Evolutionary conservation across 2,329 filamentous ascomycete species (phyloP), one percentile per base, ranked within the genome.

Genomic region (Epichloe sylvatica): DNA sequence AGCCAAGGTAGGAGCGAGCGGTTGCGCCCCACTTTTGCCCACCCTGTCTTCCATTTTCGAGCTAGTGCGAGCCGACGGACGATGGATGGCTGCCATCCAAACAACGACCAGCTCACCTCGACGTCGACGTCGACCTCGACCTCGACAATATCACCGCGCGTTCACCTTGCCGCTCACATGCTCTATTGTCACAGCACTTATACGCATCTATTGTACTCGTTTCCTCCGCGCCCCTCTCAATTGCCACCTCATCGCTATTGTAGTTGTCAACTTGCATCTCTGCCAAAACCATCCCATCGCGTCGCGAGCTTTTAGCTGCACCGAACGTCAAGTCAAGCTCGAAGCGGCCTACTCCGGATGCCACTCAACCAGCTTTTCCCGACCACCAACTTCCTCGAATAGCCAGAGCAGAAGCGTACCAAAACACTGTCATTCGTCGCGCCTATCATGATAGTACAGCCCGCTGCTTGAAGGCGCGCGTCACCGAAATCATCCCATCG

Each of bases 381-480:
- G n/a, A 23, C 11, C 30, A 37, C 12, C 34, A 38, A 42, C 12
- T 9, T 13, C 2, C n/a, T 21, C 34, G 3, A 8, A n/a, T 7
- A 4, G 15, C 4, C 25, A 38, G 15, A 9, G 19, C 15, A 37
- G 37, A 7, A 35, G 4, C 44, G 21, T 5, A 5, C 35, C 25
- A 13, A 42, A 33, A n/a, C 13, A 4, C 21, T 30, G 5, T 9
- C 12, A 33, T n/a, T 4, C 19, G 8, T n/a, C 45, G 44, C 49
- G 45, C 41, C 46, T 36, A 49, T 45, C 37, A 49, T 51, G 50
- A 45, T 19, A 45, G 33, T 21, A 42, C 46, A 30, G 38, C 46
- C 36, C 25, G 36, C 46, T 51, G 21, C 41, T 46, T 49, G 49
- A 51, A 51, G 46, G 41, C 42, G 46, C 46, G 50, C 46, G 45